These are phyloP conservation scores for Nymphaea colorata DNA, from an alignment of 164 flowering plant species.

Conservation along the genomic window DNA sequence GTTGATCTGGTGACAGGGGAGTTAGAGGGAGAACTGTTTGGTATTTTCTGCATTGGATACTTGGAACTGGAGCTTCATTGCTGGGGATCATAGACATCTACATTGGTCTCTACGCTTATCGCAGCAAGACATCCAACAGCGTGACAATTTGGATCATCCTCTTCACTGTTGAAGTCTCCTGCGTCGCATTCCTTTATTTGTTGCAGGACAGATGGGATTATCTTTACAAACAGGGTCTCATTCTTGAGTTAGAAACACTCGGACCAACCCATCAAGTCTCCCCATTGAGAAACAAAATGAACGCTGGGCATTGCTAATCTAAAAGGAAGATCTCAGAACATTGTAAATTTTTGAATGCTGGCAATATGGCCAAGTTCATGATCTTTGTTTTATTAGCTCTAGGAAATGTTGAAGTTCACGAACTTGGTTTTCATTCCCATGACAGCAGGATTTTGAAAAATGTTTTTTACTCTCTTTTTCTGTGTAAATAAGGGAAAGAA, in stretches of 20 bases:
- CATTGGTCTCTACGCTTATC: constrained; percentile 65
- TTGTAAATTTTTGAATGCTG: no score
- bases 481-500: no score
- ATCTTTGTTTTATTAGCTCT: no score
- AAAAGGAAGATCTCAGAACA: no score
- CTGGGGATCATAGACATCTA: constrained; percentile 60
- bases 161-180: constrained; percentile 45
- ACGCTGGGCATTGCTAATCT: neutral
- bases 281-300: constrained; percentile 5
- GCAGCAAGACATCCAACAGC: constrained; percentile 30
- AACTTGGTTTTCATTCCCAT: no score
- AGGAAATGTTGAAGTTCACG: no score
- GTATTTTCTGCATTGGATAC: constrained; percentile 65
- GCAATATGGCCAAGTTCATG: no score
- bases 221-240: constrained; percentile 35
- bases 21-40: constrained; percentile 43
- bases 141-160: constrained; percentile 37
- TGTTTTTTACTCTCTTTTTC: no score
- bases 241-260: constrained; percentile 19
- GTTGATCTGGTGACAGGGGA: constrained; percentile 29
- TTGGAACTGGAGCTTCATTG: constrained; percentile 47
- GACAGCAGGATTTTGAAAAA: no score
- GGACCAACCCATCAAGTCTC: constrained; percentile 14
- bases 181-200: constrained; percentile 46
- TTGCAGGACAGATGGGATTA: constrained; percentile 71